Evolutionary conservation across 2,329 filamentous ascomycete genomes (phyloP), one percentile per base, ranked within the genome.

Genomic region (Cadophora sp.): DNA sequence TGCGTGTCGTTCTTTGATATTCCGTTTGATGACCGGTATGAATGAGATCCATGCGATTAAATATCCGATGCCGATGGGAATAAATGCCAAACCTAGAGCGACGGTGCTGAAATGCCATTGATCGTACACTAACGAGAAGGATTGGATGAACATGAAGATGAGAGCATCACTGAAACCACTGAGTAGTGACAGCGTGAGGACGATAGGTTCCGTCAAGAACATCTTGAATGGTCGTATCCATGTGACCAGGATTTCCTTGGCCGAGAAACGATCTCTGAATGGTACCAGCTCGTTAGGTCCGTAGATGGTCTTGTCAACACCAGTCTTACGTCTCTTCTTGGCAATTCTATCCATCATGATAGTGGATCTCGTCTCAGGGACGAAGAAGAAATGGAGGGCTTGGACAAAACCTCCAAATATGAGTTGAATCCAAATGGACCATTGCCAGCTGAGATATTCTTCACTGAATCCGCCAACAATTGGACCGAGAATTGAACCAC

Each of bases 401-500:
- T 94, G 91, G 3, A 93, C 87, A 41, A 87, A 83, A 9, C 80
- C 89, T 20, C 92, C 92, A 62, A 95, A 88, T 72, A 94, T 93
- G 70, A 95, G 85, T 78, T 94, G 91, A 67, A 95, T 91, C 92
- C 93, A 96, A 76, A 95, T 94, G 64, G 84, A 87, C 90, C 90
- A 94, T 71, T 85, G 84, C 92, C 92, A 96, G 30, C 80, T 76
- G 0, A 91, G 82, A 71, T 87, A 88, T 39, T 86, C 78, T 76
- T 94, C 86, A 20, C 90, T 86, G 74, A 94, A 94, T 0, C 91
- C 92, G 71, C 91, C 92, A n/a, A 93, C 84, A 51, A 94, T 89
- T 11, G 91, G 91, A 0, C 91, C 92, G 1, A 94, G 82, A 9
- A 93, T 87, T 0, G 91, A 93, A 14, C 91, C 92, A 27, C 88